Percentiles rank a stretch among this genome's conserved stretches.
phyloP scores from a whole-genome alignment of 2,329 filamentous ascomycete genomes.

The Ophiocordyceps sinensis region DNA sequence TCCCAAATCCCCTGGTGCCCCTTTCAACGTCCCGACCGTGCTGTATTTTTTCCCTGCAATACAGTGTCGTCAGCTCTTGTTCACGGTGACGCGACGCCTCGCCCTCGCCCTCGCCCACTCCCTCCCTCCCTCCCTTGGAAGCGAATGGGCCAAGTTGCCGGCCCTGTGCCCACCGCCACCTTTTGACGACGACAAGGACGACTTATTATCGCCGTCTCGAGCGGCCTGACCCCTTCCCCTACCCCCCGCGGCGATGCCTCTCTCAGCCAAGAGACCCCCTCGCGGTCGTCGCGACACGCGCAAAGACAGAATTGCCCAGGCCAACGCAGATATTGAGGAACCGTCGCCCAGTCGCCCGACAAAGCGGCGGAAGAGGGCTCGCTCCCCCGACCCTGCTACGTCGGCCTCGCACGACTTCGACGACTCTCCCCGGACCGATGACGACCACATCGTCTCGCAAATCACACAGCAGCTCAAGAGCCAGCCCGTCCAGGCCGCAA shows the following conservation, averaged over 20 bases:
- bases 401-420: slow-evolving; percentile 18
- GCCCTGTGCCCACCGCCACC: too few relatives aligned
- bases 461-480: slow-evolving; percentile 37
- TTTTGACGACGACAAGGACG: too few relatives aligned
- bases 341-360: slow-evolving; percentile 47
- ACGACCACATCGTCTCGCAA: slow-evolving; percentile 41
- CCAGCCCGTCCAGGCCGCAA: slow-evolving; percentile 40
- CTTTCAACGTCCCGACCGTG: too few relatives aligned
- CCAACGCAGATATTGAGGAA: slow-evolving; percentile 26
- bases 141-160: too few relatives aligned
- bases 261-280: neutral
- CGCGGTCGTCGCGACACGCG: slow-evolving; percentile 1
- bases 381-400: slow-evolving; percentile 6
- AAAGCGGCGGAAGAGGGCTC: slow-evolving; percentile 48
- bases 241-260: neutral
- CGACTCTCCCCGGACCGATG: slow-evolving; percentile 27
- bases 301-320: slow-evolving; percentile 14
- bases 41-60: too few relatives aligned
- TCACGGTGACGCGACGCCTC: too few relatives aligned
- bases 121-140: too few relatives aligned
- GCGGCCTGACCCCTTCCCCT: too few relatives aligned
- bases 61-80: too few relatives aligned
- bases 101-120: too few relatives aligned
- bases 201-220: too few relatives aligned
- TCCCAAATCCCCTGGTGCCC: too few relatives aligned